A percentile compares a stretch with the other conserved stretches of the same genome.
These are phyloP conservation scores for Mortierella antarctica DNA, from an alignment of 192 early-diverging fungal genomes.

Conservation along the genomic window DNA sequence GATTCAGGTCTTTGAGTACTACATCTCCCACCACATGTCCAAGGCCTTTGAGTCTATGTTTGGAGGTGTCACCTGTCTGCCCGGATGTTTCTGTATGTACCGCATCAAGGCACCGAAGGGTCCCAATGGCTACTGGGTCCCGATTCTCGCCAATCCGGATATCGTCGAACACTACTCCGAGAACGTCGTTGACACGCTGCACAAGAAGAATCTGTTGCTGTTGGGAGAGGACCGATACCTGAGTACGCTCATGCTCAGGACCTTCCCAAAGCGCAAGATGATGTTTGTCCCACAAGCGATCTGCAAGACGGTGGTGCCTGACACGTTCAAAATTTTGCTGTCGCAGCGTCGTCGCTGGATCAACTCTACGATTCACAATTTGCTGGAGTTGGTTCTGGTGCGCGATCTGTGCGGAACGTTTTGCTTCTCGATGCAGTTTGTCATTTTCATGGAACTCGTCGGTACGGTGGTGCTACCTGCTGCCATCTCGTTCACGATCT, in stretches of 20 bases:
- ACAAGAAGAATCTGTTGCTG: conserved; percentile 85
- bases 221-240: conserved; percentile 89
- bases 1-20: conserved; percentile 99
- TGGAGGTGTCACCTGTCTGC: conserved; percentile 94
- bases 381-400: conserved; percentile 88
- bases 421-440: conserved; percentile 96
- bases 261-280: conserved; percentile 86
- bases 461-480: conserved; percentile 93
- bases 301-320: conserved; percentile 85
- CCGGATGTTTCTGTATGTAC: conserved; percentile 97
- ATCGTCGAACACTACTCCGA: conserved; percentile 83
- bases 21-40: conserved; percentile 91
- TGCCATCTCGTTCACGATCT: conserved; percentile 87
- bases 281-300: conserved; percentile 83
- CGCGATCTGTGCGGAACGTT: conserved; percentile 93
- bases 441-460: conserved; percentile 93
- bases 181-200: conserved; percentile 80
- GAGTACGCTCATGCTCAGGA: conserved; percentile 82
- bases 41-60: conserved; percentile 95
- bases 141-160: conserved; percentile 85
- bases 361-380: conserved; percentile 93
- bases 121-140: conserved; percentile 70
- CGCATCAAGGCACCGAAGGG: conserved; percentile 87
- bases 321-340: conserved; percentile 80
- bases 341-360: conserved; percentile 95